Conservation (phyloP, 2,329 filamentous ascomycete genomes). For the Apiospora arundinis region DNA sequence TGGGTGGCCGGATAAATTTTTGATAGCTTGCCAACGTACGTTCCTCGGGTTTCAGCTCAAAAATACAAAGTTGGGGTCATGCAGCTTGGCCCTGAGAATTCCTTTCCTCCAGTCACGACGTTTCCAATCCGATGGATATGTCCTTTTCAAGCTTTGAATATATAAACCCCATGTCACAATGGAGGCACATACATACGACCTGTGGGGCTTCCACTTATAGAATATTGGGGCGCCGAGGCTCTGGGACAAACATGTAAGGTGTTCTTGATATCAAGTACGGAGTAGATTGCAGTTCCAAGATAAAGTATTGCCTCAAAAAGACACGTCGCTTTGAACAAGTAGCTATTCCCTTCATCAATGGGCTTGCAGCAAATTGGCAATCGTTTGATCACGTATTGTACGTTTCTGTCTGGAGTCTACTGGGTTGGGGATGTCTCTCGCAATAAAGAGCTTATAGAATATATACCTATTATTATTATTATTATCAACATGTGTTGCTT, state of each 20-base stretch:
- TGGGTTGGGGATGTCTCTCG: no score
- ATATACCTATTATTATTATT: no score
- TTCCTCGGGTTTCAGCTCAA: not conserved
- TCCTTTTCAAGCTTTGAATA: not conserved
- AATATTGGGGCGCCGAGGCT: not conserved
- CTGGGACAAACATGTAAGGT: not conserved
- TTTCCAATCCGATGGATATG: not conserved
- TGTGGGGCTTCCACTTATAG: not conserved
- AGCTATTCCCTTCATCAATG: not conserved
- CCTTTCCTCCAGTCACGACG: slow-evolving; percentile 7
- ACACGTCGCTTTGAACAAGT: no score
- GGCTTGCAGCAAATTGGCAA: no score
- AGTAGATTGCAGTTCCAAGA: not conserved
- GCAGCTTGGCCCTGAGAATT: not conserved
- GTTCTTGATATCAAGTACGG: not conserved
- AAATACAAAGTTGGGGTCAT: not conserved
- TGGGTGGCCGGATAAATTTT: slow-evolving; percentile 6
- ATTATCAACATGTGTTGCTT: no score
- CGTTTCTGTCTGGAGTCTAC: not conserved
- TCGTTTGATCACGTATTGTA: no score
- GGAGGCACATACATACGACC: not conserved
- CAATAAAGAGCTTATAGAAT: not conserved
- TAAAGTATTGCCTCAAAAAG: no score
- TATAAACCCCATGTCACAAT: not conserved
- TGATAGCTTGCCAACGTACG: slow-evolving; percentile 1